Evolutionary conservation across 805 yeast genomes (phyloP), one percentile per base, ranked within the genome.

Genomic region (Cyberlindnera nakhonratchasimensis): DNA sequence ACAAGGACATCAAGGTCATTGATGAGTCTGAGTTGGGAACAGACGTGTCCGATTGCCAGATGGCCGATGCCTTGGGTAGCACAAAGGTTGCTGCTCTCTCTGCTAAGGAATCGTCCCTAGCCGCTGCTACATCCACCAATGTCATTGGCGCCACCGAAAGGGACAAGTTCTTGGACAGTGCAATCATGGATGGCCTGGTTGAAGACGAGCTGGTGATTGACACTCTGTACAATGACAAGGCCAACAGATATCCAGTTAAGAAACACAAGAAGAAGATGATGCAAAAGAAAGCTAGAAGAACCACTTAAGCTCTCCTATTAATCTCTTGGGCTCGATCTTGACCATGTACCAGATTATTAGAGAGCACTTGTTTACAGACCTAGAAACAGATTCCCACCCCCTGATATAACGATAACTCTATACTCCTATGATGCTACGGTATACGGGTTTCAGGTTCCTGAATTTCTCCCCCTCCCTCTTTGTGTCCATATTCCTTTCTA

Each of bases 181-280:
- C n/a, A 14, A 13, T 37, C 23, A 18, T 20, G 22, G 43, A 23
- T 4, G 26, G 38, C 5, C 17, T 35, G 37, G 47, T 18, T n/a
- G 51, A 43, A 17, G 51, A 50, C 25, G 52, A 47, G 9, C 35
- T 34, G 16, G 36, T 34, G 8, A 30, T 46, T 10, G 51, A 50
- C 13, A 7, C 44, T 6, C 38, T 50, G 37, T 52, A 41, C 35
- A 42, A 51, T 18, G 58, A 55, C 25, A 54, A 54, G 42, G 20
- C 21, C 18, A 52, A 50, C 46, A 48, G 57, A 34, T 37, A 52
- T 39, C 39, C 50, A 12, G 43, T 46, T 41, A 55, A 55, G 52
- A 44, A 44, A 33, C n/a, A 35, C 17, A 50, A 43, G 37, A 36
- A 45, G 49, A 48, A 42, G 38, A 9, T 44, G 25, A 14, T 12